Evolutionary conservation across 176 grass and related monocot species (phyloP).

Genomic region (Bromus sterilis): DNA sequence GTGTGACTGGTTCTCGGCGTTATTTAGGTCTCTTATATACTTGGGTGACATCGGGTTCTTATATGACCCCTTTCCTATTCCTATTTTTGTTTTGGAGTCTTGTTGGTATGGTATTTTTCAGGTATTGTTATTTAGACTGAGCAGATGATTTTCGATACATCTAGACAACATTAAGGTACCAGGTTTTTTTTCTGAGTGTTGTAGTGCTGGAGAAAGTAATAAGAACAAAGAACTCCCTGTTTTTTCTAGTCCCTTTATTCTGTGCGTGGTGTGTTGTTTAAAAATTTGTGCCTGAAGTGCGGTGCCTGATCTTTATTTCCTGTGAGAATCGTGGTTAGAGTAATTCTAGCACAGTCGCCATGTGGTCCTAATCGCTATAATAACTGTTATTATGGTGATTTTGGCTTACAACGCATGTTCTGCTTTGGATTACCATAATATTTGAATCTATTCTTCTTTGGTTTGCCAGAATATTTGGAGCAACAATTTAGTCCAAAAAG

Average conservation of each 20-base stretch:
- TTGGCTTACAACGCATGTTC: no score
- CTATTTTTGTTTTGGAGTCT: not conserved
- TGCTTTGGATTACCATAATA: no score
- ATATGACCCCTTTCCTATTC: slow-evolving; percentile 7
- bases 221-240: slow-evolving; percentile 24
- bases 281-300: not conserved
- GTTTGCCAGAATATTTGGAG: no score
- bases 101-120: not conserved
- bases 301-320: not conserved
- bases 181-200: not conserved
- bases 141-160: slow-evolving; percentile 18
- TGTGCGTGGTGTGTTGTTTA: not conserved
- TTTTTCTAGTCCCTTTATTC: not conserved
- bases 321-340: not conserved
- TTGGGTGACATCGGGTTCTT: slow-evolving; percentile 15
- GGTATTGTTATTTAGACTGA: slow-evolving; percentile 21
- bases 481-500: no score
- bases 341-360: no score
- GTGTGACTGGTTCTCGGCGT: slow-evolving; percentile 13
- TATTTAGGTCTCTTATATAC: slow-evolving; percentile 15
- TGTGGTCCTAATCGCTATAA: no score
- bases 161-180: slow-evolving; percentile 14
- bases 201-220: slow-evolving; percentile 24
- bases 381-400: no score
- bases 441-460: no score